phyloP scores from a whole-genome alignment of 768 basidiomycete species.

The Phylloporus rhodoxanthus region DNA sequence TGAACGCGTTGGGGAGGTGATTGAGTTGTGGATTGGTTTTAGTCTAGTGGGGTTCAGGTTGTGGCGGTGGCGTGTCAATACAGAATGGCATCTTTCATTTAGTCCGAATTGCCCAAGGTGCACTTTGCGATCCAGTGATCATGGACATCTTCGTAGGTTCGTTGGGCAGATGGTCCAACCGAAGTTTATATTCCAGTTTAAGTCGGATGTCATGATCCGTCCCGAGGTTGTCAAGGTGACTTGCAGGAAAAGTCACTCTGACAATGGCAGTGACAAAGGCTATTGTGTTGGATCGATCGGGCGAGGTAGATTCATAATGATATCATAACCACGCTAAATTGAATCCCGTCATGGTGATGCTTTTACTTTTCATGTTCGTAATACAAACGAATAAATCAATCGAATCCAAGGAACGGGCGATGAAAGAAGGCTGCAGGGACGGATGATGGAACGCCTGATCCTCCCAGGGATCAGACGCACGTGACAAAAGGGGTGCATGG shows the following conservation, averaged over 20 bases:
- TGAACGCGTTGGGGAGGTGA: background rate
- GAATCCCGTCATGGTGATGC: background rate
- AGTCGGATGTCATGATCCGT: too few relatives aligned
- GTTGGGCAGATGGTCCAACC: too few relatives aligned
- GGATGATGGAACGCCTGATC: background rate
- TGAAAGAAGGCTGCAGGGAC: background rate
- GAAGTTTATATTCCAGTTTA: too few relatives aligned
- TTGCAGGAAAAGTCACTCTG: background rate
- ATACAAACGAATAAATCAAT: background rate
- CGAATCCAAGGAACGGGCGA: background rate
- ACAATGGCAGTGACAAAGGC: background rate
- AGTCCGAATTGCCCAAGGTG: too few relatives aligned
- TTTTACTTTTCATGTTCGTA: background rate
- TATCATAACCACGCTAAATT: background rate
- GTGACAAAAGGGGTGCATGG: slow-evolving; percentile 13
- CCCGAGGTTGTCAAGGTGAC: background rate
- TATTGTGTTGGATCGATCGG: background rate
- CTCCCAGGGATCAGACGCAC: slow-evolving; percentile 2
- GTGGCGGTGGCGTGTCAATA: slow-evolving; percentile 1
- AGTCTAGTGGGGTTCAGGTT: too few relatives aligned
- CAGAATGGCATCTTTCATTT: too few relatives aligned
- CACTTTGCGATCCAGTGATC: too few relatives aligned
- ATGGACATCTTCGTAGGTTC: too few relatives aligned
- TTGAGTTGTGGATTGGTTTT: background rate
- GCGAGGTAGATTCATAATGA: background rate